A percentile compares a stretch with the other conserved stretches of the same genome.
These are phyloP conservation scores for Globisporangium abappressorium DNA, from an alignment of 352 stramenopile genomes.

Conservation along the genomic window DNA sequence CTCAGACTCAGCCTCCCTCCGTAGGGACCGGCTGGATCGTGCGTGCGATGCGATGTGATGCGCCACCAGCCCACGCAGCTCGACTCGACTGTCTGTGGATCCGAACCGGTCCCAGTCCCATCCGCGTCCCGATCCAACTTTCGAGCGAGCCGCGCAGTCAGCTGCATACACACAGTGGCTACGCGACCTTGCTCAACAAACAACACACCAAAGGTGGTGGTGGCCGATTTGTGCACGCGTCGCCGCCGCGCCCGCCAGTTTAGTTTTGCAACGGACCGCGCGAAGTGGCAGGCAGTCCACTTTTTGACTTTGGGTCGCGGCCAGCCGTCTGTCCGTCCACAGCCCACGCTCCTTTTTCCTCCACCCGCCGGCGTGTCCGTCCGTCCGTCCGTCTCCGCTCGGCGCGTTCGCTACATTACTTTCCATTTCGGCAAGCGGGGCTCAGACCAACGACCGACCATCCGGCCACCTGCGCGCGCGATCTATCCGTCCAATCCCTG, in stretches of 20 bases:
- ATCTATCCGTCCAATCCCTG: background rate
- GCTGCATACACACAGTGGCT: background rate
- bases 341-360: background rate
- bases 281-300: conserved; percentile 11
- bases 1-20: background rate
- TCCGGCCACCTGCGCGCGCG: background rate
- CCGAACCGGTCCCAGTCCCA: background rate
- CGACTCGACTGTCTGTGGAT: background rate
- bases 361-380: background rate
- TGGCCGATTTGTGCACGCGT: conserved; percentile 10
- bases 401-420: conserved; percentile 12
- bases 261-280: background rate
- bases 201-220: background rate
- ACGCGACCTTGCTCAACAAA: background rate
- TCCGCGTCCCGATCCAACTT: conserved; percentile 5
- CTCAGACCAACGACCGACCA: conserved; percentile 9
- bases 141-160: background rate
- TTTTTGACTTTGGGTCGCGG: background rate
- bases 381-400: conserved; percentile 1
- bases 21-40: background rate
- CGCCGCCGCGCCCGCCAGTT: conserved; percentile 6
- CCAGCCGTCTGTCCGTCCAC: conserved; percentile 6
- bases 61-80: background rate
- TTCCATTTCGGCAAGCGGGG: conserved; percentile 20
- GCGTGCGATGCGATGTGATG: conserved; percentile 2